Conservation (phyloP, 371 early-diverging fungal species). For the Mucor racemosus region DNA sequence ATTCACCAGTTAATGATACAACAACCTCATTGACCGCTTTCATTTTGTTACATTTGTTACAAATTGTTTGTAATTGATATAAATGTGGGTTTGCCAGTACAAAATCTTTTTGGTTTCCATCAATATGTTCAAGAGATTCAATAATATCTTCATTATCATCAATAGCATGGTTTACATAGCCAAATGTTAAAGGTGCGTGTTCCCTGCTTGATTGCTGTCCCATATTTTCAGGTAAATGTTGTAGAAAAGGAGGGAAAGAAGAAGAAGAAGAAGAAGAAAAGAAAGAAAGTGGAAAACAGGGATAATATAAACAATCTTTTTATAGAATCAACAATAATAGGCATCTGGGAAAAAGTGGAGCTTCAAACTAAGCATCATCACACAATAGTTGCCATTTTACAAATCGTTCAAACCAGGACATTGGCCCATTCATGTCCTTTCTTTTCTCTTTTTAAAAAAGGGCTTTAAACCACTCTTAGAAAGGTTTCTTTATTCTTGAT, state of each 20-base stretch:
- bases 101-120: slow-evolving; percentile 22
- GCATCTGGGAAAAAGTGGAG: slow-evolving; percentile 14
- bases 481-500: background rate
- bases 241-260: background rate
- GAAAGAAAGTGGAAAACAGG: background rate
- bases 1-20: slow-evolving; percentile 16
- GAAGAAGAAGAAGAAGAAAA: background rate
- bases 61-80: slow-evolving; percentile 27
- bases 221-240: slow-evolving; percentile 8
- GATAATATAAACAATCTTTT: background rate
- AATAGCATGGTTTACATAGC: slow-evolving; percentile 23
- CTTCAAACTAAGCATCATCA: slow-evolving; percentile 6
- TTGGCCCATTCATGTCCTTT: background rate
- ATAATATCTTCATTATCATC: background rate
- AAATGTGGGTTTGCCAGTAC: slow-evolving; percentile 32
- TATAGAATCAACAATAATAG: slow-evolving; percentile 1
- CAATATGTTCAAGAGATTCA: background rate
- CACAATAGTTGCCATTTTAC: background rate
- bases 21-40: slow-evolving; percentile 5
- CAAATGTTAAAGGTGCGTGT: slow-evolving; percentile 33
- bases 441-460: background rate
- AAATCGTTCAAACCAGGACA: background rate
- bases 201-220: slow-evolving; percentile 34
- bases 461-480: background rate
- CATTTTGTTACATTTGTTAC: slow-evolving; percentile 18